Percentiles rank a stretch among this genome's conserved stretches.
phyloP scores from a whole-genome alignment of 2,329 filamentous ascomycete genomes.

The Byssothecium circinans region DNA sequence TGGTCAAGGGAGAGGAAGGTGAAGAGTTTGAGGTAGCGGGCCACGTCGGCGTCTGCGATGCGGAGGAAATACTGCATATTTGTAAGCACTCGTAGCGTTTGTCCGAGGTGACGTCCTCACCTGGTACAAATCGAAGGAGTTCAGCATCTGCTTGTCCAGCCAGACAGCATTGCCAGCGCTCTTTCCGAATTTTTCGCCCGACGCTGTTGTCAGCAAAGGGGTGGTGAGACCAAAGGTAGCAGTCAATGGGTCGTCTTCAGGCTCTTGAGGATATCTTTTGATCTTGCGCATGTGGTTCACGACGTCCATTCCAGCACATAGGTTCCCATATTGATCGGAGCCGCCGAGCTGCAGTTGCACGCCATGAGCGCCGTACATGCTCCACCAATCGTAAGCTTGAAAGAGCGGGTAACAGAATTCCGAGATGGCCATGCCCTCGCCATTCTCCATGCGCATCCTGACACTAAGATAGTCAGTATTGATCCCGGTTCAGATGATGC shows the following conservation, averaged over 20 bases:
- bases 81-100: neutral
- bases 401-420: slow-evolving; percentile 93
- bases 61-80: slow-evolving; percentile 85
- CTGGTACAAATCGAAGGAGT: slow-evolving; percentile 80
- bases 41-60: slow-evolving; percentile 77
- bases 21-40: slow-evolving; percentile 81
- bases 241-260: slow-evolving; percentile 40
- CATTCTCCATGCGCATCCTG: slow-evolving; percentile 78
- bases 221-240: slow-evolving; percentile 84
- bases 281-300: slow-evolving; percentile 70
- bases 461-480: slow-evolving; percentile 56
- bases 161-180: slow-evolving; percentile 91
- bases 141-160: slow-evolving; percentile 82
- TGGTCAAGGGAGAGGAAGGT: slow-evolving; percentile 76
- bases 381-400: slow-evolving; percentile 97
- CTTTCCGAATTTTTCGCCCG: slow-evolving; percentile 92
- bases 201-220: slow-evolving; percentile 80
- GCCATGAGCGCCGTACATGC: slow-evolving; percentile 69
- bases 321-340: slow-evolving; percentile 96
- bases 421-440: slow-evolving; percentile 89
- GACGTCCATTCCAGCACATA: slow-evolving; percentile 83
- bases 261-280: slow-evolving; percentile 10
- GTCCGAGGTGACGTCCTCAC: slow-evolving; percentile 40
- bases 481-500: neutral
- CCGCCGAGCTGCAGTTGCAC: slow-evolving; percentile 90